phyloP scores from a whole-genome alignment of 1,284 basidiomycete species.

The Limonomyces culmigenus region DNA sequence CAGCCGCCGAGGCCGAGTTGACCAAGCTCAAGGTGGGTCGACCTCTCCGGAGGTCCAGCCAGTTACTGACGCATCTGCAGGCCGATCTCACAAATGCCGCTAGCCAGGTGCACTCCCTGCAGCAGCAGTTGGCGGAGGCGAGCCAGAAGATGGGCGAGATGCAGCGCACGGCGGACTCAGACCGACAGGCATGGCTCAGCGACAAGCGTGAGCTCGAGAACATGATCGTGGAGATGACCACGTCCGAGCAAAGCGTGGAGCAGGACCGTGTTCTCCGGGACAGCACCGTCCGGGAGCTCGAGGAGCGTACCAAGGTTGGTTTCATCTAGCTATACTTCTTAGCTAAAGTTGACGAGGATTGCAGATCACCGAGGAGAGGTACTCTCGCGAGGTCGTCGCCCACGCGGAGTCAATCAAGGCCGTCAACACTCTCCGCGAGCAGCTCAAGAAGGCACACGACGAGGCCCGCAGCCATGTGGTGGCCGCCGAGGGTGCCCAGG shows the following conservation, averaged over 20 bases:
- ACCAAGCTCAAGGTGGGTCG: constrained; percentile 43
- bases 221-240: constrained; percentile 59
- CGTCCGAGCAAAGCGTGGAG: constrained; percentile 48
- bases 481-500: constrained; percentile 55
- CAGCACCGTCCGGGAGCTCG: constrained; percentile 43
- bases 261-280: constrained; percentile 47
- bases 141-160: constrained; percentile 36
- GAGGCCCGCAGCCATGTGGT: constrained; percentile 37
- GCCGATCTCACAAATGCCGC: constrained; percentile 49
- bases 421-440: constrained; percentile 46
- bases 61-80: constrained; percentile 20
- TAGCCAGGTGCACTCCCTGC: constrained; percentile 37
- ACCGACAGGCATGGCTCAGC: constrained; percentile 49
- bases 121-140: constrained; percentile 38
- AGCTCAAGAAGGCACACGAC: constrained; percentile 33
- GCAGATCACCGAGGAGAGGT: constrained; percentile 67
- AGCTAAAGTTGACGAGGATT: background rate
- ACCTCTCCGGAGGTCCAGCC: constrained; percentile 1
- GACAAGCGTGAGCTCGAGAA: constrained; percentile 73
- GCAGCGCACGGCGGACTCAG: constrained; percentile 44
- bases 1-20: constrained; percentile 47
- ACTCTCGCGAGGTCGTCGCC: constrained; percentile 63
- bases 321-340: background rate
- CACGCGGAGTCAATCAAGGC: constrained; percentile 73
- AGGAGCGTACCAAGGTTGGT: constrained; percentile 52